Evolutionary conservation across 331 rosid species (phyloP).

Genomic region (Quercus tomentella): DNA sequence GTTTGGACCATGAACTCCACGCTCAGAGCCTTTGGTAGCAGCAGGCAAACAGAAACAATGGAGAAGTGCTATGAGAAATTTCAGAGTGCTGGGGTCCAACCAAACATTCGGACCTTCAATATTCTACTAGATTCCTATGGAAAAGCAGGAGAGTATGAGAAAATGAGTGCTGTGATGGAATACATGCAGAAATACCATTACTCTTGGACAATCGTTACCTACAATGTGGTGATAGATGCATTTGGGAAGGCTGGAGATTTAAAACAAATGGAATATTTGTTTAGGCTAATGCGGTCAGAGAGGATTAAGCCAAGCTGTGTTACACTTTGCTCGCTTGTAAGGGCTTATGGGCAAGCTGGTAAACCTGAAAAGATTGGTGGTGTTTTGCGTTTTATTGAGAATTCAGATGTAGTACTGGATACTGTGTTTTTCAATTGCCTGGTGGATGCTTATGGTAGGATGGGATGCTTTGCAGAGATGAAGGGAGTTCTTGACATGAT

Average conservation of each 20-base stretch:
- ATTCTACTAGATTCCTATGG: constrained; percentile 84
- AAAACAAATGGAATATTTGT: constrained; percentile 88
- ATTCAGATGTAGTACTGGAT: constrained; percentile 70
- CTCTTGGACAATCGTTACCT: constrained; percentile 93
- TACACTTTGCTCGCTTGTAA: constrained; percentile 80
- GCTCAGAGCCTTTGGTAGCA: constrained; percentile 81
- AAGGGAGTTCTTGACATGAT: constrained; percentile 69
- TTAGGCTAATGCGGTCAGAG: constrained; percentile 88
- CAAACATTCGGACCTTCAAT: constrained; percentile 82
- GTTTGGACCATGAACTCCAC: constrained; percentile 96
- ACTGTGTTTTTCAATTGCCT: constrained; percentile 77
- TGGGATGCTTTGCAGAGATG: constrained; percentile 75
- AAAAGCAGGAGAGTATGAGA: constrained; percentile 54
- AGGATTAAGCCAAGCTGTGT: constrained; percentile 92
- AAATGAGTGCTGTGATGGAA: constrained; percentile 92
- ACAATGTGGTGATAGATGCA: constrained; percentile 84
- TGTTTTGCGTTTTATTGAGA: constrained; percentile 66
- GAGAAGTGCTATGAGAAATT: constrained; percentile 87
- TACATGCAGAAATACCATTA: constrained; percentile 92
- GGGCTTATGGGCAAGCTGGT: constrained; percentile 76
- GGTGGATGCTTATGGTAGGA: constrained; percentile 80
- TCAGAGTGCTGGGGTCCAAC: constrained; percentile 82
- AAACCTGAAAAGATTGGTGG: constrained; percentile 68
- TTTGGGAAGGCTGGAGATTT: constrained; percentile 93
- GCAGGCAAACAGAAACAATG: constrained; percentile 86